Base-by-base conservation (phyloP, 768 basidiomycete genomes). In the Fomitopsis serialis region DNA sequence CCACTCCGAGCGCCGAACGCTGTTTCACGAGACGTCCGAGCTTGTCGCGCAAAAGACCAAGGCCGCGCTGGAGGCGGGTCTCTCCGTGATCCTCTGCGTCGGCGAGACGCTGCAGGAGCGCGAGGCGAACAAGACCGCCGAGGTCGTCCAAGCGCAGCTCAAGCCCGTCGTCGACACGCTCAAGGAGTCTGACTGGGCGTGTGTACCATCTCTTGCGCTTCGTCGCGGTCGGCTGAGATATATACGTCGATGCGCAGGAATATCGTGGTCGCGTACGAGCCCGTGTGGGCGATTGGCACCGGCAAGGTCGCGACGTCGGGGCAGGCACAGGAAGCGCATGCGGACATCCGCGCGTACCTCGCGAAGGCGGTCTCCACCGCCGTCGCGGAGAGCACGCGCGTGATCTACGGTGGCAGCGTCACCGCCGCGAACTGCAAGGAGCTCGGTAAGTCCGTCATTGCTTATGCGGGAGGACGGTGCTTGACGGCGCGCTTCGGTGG, bases 211-310 rank as follows among this genome's bases (percentile, higher is more conserved):
- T 2, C 17, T 48, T 62, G 29, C 45, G 21, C 5, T 22, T 35
- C 36, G 11, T n/a, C 32, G 2, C 21, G 24, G 23, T 48, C 27
- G 42, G 43, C 13, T n/a, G 3, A 34, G 45, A 15, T 48, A 9
- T 21, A 10, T 2, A 29, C n/a, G 36, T 2, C 19, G 11, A n/a
- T 22, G 43, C 19, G 22, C 57, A 95, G 93, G 64, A 83, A 89
- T 58, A 77, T 98, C 64, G 96, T 99, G 54, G 79, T 99, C 63
- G 97, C 97, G 19, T 99, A 95, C 70, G 92, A 96, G 70, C 92
- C 94, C 42, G 92, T 98, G n/a, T 98, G 97, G 96, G 95, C 97
- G 29, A 98, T 98, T 68, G 97, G 96, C 44, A 98, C 96, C 12
- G 96, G 96, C 58, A 95, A 89, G 69, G 95, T 97, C 49, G 96